These are phyloP conservation scores for Crithidia mellificae DNA, from an alignment of 208 protist species.

Conservation along the genomic window DNA sequence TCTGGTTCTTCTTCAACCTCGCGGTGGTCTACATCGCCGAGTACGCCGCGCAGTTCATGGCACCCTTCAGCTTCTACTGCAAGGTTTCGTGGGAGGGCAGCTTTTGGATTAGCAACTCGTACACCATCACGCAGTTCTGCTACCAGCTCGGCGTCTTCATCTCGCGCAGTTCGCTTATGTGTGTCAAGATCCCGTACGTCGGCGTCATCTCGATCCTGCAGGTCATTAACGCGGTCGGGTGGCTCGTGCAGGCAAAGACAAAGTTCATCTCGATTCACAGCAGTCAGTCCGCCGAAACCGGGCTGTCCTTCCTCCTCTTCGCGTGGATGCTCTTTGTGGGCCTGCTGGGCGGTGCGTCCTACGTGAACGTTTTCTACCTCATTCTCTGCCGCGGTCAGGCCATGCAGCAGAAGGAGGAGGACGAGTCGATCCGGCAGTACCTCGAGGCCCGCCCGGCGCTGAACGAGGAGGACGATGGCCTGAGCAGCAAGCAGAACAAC, in stretches of 20 bases:
- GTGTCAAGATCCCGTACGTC: constrained; percentile 79
- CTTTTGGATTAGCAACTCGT: constrained; percentile 82
- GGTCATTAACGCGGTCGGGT: constrained; percentile 81
- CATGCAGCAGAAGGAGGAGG: constrained; percentile 43
- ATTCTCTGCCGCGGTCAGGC: constrained; percentile 53
- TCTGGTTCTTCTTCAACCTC: constrained; percentile 81
- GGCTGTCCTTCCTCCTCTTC: constrained; percentile 76
- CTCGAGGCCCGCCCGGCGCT: constrained; percentile 10
- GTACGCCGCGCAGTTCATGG: constrained; percentile 87
- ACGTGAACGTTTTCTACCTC: constrained; percentile 93
- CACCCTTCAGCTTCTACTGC: constrained; percentile 76
- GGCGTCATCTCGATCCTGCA: constrained; percentile 87
- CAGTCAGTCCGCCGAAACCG: constrained; percentile 38
- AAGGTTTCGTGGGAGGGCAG: constrained; percentile 30
- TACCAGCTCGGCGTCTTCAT: constrained; percentile 92
- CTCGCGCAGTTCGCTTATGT: constrained; percentile 78
- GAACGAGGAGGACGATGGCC: too few relatives aligned
- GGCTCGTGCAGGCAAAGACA: constrained; percentile 81
- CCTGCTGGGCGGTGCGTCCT: constrained; percentile 86
- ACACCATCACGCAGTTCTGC: constrained; percentile 84
- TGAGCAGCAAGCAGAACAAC: too few relatives aligned
- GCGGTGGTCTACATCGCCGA: constrained; percentile 84
- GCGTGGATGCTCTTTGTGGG: constrained; percentile 91
- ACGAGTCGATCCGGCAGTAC: constrained; percentile 14
- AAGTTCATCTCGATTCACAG: constrained; percentile 58